A percentile compares a stretch with the other conserved stretches of the same genome.
These are phyloP conservation scores for Anthracocystis panici-leucophaei DNA, from an alignment of 1,284 basidiomycete species.

Conservation along the genomic window DNA sequence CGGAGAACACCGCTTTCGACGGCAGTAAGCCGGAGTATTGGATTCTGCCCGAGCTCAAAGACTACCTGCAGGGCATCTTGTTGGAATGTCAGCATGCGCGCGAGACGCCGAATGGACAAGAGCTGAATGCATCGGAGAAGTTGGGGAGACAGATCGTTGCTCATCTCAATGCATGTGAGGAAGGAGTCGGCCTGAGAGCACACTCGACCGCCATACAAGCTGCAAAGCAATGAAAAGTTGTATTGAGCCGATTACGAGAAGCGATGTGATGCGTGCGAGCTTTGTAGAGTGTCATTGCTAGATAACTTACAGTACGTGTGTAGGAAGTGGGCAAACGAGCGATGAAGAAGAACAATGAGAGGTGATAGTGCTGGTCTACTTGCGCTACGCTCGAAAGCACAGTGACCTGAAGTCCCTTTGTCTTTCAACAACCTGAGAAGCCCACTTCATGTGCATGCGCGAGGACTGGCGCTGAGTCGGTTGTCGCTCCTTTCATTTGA, in stretches of 20 bases:
- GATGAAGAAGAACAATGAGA: conserved; percentile 1
- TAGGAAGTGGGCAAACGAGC: background rate
- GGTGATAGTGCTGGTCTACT: background rate
- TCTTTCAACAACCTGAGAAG: background rate
- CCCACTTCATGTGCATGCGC: background rate
- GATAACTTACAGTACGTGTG: too few species aligned
- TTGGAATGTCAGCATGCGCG: conserved; percentile 3
- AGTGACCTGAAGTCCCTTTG: background rate
- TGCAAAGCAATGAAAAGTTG: too few species aligned
- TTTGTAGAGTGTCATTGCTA: background rate
- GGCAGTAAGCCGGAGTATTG: background rate
- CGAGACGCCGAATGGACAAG: background rate
- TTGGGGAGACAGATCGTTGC: background rate
- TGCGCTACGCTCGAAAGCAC: background rate
- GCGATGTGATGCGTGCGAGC: background rate
- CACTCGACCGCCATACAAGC: background rate
- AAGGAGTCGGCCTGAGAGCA: background rate
- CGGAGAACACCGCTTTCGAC: background rate
- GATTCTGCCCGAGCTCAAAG: conserved; percentile 11
- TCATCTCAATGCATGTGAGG: conserved; percentile 16
- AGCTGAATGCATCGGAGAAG: background rate
- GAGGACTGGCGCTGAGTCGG: background rate
- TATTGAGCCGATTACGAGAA: background rate
- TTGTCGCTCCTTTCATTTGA: background rate
- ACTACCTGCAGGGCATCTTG: conserved; percentile 14